A percentile compares a stretch with the other conserved stretches of the same genome.
phyloP scores from a whole-genome alignment of 345 rosid species.

The Pistacia atlantica region DNA sequence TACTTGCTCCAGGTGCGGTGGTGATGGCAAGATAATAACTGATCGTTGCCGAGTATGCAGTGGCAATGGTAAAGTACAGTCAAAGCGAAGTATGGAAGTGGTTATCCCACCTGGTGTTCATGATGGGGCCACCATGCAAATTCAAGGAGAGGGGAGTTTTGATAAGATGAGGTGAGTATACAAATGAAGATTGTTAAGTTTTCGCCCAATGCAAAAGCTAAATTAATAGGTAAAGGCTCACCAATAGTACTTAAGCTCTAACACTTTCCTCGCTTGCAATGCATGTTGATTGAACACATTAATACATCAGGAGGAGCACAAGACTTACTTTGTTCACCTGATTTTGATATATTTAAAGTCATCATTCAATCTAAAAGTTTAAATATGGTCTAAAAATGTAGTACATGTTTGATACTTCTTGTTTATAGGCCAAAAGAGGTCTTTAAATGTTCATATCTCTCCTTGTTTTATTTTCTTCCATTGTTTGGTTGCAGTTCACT shows the following conservation, averaged over 20 bases:
- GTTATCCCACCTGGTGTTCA: slow-evolving; percentile 80
- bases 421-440: too few species aligned
- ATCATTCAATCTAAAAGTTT: too few species aligned
- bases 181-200: slow-evolving; percentile 1
- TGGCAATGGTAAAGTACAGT: slow-evolving; percentile 64
- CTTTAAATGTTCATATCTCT: too few species aligned
- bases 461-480: too few species aligned
- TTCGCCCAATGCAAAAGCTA: not conserved
- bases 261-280: too few species aligned
- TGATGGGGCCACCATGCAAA: slow-evolving; percentile 71
- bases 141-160: slow-evolving; percentile 70
- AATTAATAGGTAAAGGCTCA: not conserved
- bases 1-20: slow-evolving; percentile 79
- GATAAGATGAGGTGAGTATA: slow-evolving; percentile 62
- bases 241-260: not conserved
- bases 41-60: slow-evolving; percentile 65
- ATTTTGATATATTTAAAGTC: too few species aligned
- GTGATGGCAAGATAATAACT: slow-evolving; percentile 77
- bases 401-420: too few species aligned
- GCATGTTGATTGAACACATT: too few species aligned
- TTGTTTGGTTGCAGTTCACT: too few species aligned
- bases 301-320: too few species aligned
- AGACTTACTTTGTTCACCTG: too few species aligned
- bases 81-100: slow-evolving; percentile 55
- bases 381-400: too few species aligned